Base-by-base conservation (phyloP, 2,329 filamentous ascomycete genomes). In the Acarospora socialis region DNA sequence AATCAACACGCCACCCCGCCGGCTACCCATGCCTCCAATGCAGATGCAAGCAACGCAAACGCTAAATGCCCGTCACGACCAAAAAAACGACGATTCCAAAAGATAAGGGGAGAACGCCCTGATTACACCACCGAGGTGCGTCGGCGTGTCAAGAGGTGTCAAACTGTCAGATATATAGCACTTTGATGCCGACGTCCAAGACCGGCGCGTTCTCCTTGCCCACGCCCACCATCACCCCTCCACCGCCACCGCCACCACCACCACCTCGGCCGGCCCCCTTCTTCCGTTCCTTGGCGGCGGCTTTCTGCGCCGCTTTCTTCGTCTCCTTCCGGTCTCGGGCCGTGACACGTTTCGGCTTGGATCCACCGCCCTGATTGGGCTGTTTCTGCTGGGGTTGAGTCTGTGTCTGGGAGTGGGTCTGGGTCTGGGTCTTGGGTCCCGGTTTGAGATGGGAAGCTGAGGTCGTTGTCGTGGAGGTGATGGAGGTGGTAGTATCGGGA, bases 261-360 rank as follows among this genome's bases (percentile, higher is more conserved):
- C 6, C 15, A 5, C 12, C 28, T 10, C 19, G 15, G 10, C 15
- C 18, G 7, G 33, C 33, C 10, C n/a, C 28, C 7, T 31, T 38
- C 25, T 41, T 43, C n/a, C 32, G 41, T 17, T 43, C 38, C 27
- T 41, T 43, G 18, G 38, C 22, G 2, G 38, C 38, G 4, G 31
- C 38, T 33, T 43, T 43, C 25, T 43, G 42, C 14, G 39, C 41
- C 13, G 41, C 34, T 9, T 47, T 47, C 33, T 44, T 40, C 27
- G 32, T 28, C n/a, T 36, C 34, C 6, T 36, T 32, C 5, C 35
- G 31, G 10, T 46, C 38, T 19, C 43, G 41, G 14, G 42, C 39
- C n/a, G 38, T 34, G 12, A 38, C 24, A 13, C 37, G 35, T 27
- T 34, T 38, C 26, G 26, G 26, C 28, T 35, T 33, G 16, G 39